Base-by-base conservation (phyloP, 225 moss, liverwort and hornwort genomes). In the Antitrichia curtipendula region DNA sequence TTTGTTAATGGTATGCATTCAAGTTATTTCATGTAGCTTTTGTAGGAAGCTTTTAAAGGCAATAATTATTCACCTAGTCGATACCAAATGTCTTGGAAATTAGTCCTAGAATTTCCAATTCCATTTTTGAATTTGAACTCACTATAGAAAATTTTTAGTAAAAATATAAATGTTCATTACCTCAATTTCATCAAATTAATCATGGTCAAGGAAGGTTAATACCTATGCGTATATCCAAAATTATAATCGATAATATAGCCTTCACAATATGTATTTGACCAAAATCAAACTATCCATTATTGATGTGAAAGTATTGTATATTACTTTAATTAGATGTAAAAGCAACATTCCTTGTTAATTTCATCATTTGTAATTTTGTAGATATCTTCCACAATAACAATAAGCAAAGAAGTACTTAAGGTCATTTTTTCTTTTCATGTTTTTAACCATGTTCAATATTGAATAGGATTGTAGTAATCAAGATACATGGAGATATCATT, bases 21-120 rank as follows among this genome's bases (percentile, higher is more conserved):
- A 31, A 74, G 11, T 3, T 31, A 29, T 22, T 49, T 49, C 12
- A 49, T 7, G 2, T 73, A 71, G 23, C 9, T 43, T 2, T 0
- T 27, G 3, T 16, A 28, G 3, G 9, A 28, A 43, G 28, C 16
- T 43, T 5, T 16, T 41, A 15, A 41, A 70, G 5, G 14, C 25
- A 70, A 15, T 25, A 25, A 3, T 15, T 24, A 16, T 45, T 2
- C 17, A 28, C 6, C 10, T 6, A 28, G 0, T 28, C 1, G 0
- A 29, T 10, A 10, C 0, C 3, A 29, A 45, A 45, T 28, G 29
- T 45, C 17, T 72, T 45, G 17, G 4, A 41, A 45, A 45, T 72
- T 17, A 72, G 2, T 29, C 10, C 0, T 45, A 45, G 6, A 29
- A 28, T 28, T 71, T 2, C 2, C 4, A 29, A 16, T 28, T 72